Evolutionary conservation across 2,329 filamentous ascomycete genomes (phyloP).

Genomic region (Phaeoacremonium minimum): DNA sequence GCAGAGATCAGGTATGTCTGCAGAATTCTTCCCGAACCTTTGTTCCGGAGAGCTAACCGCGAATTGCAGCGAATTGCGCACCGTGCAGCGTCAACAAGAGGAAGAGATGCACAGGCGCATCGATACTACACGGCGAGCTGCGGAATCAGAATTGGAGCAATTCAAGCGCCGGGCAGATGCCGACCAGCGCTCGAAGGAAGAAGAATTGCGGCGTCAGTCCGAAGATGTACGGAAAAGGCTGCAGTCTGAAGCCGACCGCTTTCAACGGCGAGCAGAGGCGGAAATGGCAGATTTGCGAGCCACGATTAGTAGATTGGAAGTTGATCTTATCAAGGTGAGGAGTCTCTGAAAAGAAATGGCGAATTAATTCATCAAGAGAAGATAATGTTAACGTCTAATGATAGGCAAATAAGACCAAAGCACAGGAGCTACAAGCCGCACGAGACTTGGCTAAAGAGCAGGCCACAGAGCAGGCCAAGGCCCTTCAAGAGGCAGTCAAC

Average conservation of each 20-base stretch:
- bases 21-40: too few species aligned
- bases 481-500: conserved; percentile 10
- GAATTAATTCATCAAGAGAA: too few species aligned
- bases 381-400: too few species aligned
- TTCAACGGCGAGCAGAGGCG: conserved; percentile 47
- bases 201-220: conserved; percentile 40
- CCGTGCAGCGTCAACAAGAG: neutral
- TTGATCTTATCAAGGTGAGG: conserved; percentile 55
- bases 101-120: conserved; percentile 16
- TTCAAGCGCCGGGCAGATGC: conserved; percentile 1
- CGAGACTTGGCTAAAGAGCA: conserved; percentile 39
- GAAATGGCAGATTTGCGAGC: conserved; percentile 60
- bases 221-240: conserved; percentile 28
- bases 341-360: too few species aligned
- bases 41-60: too few species aligned
- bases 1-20: too few species aligned
- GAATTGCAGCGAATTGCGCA: neutral
- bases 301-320: conserved; percentile 57
- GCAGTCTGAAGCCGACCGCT: conserved; percentile 35
- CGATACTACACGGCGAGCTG: conserved; percentile 12
- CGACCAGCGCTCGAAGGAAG: conserved; percentile 18
- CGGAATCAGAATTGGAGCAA: conserved; percentile 5
- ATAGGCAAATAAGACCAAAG: conserved; percentile 56
- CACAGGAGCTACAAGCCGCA: conserved; percentile 54
- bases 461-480: conserved; percentile 20